These are phyloP conservation scores for Circinella minor DNA, from an alignment of 371 early-diverging fungal genomes.

Conservation along the genomic window DNA sequence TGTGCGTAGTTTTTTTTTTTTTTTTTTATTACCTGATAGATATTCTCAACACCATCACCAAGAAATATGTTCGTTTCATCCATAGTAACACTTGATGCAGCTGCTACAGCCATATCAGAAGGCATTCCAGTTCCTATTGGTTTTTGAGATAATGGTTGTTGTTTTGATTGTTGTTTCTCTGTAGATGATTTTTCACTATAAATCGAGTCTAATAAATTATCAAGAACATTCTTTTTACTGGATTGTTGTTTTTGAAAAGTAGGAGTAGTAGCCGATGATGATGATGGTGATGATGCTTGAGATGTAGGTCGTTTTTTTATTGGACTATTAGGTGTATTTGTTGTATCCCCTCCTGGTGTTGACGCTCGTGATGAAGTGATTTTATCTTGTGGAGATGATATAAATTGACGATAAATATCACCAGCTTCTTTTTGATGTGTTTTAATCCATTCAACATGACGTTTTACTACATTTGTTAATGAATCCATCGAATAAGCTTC, in stretches of 20 bases:
- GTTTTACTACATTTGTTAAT: not conserved
- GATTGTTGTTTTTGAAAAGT: not conserved
- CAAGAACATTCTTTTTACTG: not conserved
- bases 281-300: not conserved
- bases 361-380: not conserved
- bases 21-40: constrained; percentile 3
- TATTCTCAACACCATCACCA: not conserved
- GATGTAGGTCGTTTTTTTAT: not conserved
- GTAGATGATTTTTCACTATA: not conserved
- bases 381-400: not conserved
- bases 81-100: not conserved
- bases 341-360: not conserved
- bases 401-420: not conserved
- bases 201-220: not conserved
- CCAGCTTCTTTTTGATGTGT: not conserved
- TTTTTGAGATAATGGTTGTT: not conserved
- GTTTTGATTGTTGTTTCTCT: not conserved
- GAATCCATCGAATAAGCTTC: not conserved
- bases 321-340: not conserved
- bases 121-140: not conserved
- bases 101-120: not conserved
- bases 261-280: not conserved
- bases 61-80: not conserved
- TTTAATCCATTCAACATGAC: not conserved
- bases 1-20: no score